Base-by-base conservation (phyloP, 371 early-diverging fungal genomes). In the Sporodiniella umbellata region DNA sequence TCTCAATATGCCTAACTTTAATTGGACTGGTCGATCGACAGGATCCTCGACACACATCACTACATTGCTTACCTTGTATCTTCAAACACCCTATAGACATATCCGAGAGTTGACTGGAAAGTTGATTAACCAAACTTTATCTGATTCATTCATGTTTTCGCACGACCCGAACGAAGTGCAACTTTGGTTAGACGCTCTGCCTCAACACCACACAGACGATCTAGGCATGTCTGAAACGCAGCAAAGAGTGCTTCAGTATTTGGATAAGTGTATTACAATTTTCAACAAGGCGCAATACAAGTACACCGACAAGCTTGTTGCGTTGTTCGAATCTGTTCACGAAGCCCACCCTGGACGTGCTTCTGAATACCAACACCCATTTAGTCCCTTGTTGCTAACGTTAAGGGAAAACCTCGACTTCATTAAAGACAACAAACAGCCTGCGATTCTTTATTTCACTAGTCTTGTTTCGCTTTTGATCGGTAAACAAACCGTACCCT, bases 181-280 rank as follows among this genome's bases (percentile, higher is more conserved):
- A 8, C 58, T 83, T 10, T 90, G 86, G 86, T 56, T 90, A 10
- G 69, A 81, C 24, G 71, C 84, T 0, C 59, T 89, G 19, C 83
- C 76, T 21, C 56, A 45, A 17, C 64, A 62, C 17, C 37, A 47
- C 17, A 21, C 45, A 14, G 48, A 37, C 24, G 40, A 47, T 4
- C 25, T 33, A 33, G 12, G 37, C 40, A 62, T 78, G 44, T 53
- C 70, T 21, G 47, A 56, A 11, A 64, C 73, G 3, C 81, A 80
- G 39, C 55, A 45, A 24, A 42, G 54, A 1, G 66, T 85, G 8
- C 56, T 90, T n/a, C 64, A 75, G 12, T 88, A 83, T 54, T 48
- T 90, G 33, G 87, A 86, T 45, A 83, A 83, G 46, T 83, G 83
- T 43, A 68, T 87, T 22, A 57, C 56, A 35, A 71, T 80, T 8